Conservation (phyloP, 2,329 filamentous ascomycete species). For the Onygena corvina region DNA sequence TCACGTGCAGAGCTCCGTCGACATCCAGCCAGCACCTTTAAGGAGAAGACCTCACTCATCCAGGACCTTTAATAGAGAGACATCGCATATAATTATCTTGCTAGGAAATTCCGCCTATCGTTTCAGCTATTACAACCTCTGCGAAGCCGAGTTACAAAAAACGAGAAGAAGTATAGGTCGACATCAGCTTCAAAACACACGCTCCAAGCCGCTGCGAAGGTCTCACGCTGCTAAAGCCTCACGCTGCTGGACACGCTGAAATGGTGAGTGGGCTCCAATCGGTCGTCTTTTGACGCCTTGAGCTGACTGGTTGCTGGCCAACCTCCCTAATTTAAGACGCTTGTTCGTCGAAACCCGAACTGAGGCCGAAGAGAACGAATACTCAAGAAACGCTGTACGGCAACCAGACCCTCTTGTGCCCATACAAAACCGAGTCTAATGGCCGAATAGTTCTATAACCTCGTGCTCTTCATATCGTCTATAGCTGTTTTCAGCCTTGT, state of each 20-base stretch:
- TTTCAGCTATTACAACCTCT: too few relatives aligned
- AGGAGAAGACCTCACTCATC: too few relatives aligned
- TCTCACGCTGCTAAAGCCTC: too few relatives aligned
- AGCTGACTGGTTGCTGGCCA: constrained; percentile 22
- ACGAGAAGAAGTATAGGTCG: neutral
- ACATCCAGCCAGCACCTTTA: too few relatives aligned
- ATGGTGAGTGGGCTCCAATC: neutral
- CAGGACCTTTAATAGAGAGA: too few relatives aligned
- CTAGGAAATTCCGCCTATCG: too few relatives aligned
- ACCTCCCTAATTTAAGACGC: constrained; percentile 81
- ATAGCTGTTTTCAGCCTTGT: constrained; percentile 88
- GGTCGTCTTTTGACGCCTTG: neutral
- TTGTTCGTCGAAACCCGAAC: constrained; percentile 91
- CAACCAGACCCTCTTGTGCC: neutral
- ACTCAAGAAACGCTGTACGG: constrained; percentile 80
- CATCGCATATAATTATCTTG: too few relatives aligned
- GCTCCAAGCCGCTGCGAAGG: too few relatives aligned
- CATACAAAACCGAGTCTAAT: neutral
- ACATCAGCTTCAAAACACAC: neutral
- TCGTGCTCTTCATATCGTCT: constrained; percentile 91
- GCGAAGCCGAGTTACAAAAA: neutral
- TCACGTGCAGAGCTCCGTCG: too few relatives aligned
- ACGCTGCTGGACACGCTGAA: too few relatives aligned
- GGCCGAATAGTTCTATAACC: constrained; percentile 73
- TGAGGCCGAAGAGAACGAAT: constrained; percentile 85